A percentile compares a stretch with the other conserved stretches of the same genome.
Conservation (phyloP, 2,329 filamentous ascomycete genomes). For the Alternaria atra region DNA sequence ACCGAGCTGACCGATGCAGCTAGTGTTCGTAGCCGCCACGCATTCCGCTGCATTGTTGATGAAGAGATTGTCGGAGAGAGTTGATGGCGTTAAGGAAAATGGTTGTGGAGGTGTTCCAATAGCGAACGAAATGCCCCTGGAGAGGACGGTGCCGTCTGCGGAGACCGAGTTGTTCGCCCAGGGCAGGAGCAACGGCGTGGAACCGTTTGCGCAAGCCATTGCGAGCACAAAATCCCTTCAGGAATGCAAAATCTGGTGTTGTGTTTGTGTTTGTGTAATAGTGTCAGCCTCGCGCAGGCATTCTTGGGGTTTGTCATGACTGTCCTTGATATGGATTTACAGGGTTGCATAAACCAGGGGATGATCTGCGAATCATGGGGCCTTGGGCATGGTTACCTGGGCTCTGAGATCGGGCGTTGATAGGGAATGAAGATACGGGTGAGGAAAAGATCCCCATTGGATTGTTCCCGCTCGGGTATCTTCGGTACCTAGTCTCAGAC, state of each 20-base stretch:
- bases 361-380: conserved; percentile 12
- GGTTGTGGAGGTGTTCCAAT: conserved; percentile 27
- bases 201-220: conserved; percentile 30
- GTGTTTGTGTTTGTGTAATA: conserved; percentile 5
- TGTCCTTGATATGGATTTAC: conserved; percentile 14
- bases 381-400: conserved; percentile 16
- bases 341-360: conserved; percentile 11
- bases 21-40: conserved; percentile 23
- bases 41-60: conserved; percentile 26
- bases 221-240: conserved; percentile 4
- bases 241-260: background rate
- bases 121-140: conserved; percentile 26
- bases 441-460: conserved; percentile 10
- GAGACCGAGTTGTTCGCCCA: conserved; percentile 30
- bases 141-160: conserved; percentile 19
- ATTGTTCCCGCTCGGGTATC: background rate
- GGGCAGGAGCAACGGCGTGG: conserved; percentile 25
- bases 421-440: conserved; percentile 1
- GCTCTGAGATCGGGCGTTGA: conserved; percentile 18
- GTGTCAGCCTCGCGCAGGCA: background rate
- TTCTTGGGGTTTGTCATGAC: conserved; percentile 3
- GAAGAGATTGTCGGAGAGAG: conserved; percentile 24
- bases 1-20: conserved; percentile 28
- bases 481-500: conserved; percentile 8
- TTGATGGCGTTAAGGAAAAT: conserved; percentile 29